Conservation (phyloP, 352 stramenopile species). For the Bremia lactucae region DNA sequence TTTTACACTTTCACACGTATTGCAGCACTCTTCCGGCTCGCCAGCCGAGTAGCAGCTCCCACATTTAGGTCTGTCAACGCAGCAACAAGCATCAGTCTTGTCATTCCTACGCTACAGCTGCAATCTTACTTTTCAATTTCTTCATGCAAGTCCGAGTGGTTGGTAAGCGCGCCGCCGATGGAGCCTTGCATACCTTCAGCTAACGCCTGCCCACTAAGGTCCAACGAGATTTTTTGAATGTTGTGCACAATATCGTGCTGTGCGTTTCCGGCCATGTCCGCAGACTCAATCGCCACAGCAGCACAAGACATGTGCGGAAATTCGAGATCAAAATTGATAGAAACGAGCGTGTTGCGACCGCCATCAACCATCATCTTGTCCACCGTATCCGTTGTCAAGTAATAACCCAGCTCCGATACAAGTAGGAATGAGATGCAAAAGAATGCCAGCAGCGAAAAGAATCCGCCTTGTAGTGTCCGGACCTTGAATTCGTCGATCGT, state of each 20-base stretch:
- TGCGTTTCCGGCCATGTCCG: constrained; percentile 52
- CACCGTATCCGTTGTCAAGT: constrained; percentile 65
- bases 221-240: constrained; percentile 63
- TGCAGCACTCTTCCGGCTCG: constrained; percentile 51
- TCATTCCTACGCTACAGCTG: not conserved
- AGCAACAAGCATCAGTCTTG: not conserved
- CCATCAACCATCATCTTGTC: constrained; percentile 83
- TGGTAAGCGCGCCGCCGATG: constrained; percentile 61
- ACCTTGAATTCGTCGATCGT: constrained; percentile 86
- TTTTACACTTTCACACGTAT: constrained; percentile 58
- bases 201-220: constrained; percentile 32
- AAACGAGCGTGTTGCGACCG: constrained; percentile 47
- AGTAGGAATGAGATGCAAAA: constrained; percentile 53
- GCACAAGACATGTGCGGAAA: constrained; percentile 77
- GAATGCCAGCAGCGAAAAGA: constrained; percentile 75
- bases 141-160: constrained; percentile 50
- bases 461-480: constrained; percentile 62
- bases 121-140: constrained; percentile 33
- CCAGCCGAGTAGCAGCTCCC: constrained; percentile 74
- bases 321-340: constrained; percentile 74
- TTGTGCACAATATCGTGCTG: constrained; percentile 76
- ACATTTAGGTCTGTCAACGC: constrained; percentile 33
- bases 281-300: constrained; percentile 58
- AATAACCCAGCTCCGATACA: constrained; percentile 66
- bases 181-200: constrained; percentile 41